phyloP scores from a whole-genome alignment of 768 basidiomycete species.

The Mycena venus region DNA sequence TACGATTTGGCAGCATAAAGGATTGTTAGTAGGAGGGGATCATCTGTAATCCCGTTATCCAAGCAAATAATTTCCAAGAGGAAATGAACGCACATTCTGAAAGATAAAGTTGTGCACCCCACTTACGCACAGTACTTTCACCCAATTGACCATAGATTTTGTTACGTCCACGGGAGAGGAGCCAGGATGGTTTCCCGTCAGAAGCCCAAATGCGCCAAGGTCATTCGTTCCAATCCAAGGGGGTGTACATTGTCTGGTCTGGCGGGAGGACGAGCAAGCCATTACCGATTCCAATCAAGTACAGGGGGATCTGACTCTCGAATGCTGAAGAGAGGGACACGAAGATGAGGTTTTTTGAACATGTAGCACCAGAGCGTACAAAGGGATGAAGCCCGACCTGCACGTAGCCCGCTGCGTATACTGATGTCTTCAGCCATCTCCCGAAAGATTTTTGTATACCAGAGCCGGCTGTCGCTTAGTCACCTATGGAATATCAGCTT shows the following conservation, averaged over 20 bases:
- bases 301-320: conserved; percentile 69
- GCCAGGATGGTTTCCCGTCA: conserved; percentile 61
- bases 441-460: too few relatives aligned
- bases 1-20: conserved; percentile 64
- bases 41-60: conserved; percentile 54
- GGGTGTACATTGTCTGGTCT: conserved; percentile 68
- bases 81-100: conserved; percentile 70
- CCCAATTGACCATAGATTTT: conserved; percentile 72
- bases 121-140: conserved; percentile 65
- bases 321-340: conserved; percentile 71
- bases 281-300: conserved; percentile 58
- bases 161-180: conserved; percentile 73
- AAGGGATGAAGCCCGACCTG: conserved; percentile 68
- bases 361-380: conserved; percentile 74
- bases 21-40: conserved; percentile 66
- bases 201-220: conserved; percentile 65
- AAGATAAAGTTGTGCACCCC: conserved; percentile 79
- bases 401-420: conserved; percentile 69
- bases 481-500: conserved; percentile 31
- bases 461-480: conserved; percentile 51
- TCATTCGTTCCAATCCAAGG: conserved; percentile 83
- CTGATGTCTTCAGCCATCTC: conserved; percentile 8
- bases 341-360: conserved; percentile 72
- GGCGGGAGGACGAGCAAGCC: conserved; percentile 55
- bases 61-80: not conserved